A percentile compares a stretch with the other conserved stretches of the same genome.
Conservation (phyloP, 768 basidiomycete genomes). For the Kockovaella imperatae region DNA sequence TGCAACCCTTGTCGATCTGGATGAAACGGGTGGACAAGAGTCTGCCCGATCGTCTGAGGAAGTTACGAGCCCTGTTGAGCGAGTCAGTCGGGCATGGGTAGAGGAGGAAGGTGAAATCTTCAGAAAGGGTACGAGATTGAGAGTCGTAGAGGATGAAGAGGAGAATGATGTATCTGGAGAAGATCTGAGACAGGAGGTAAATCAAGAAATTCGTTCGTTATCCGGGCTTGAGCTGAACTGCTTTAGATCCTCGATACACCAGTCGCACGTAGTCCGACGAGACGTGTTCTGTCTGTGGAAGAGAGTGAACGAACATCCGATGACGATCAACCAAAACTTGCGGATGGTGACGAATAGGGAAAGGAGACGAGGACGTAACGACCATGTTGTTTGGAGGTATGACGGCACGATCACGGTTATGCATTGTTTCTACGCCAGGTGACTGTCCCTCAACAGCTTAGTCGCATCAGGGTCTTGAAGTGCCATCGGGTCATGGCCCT, state of each 20-base stretch:
- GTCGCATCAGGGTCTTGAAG: too few species aligned
- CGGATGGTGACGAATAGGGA: too few species aligned
- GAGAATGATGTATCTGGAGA: slow-evolving; percentile 63
- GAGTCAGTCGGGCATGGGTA: slow-evolving; percentile 55
- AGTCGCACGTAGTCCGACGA: slow-evolving; percentile 30
- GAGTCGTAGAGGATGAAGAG: slow-evolving; percentile 52
- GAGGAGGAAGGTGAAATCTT: slow-evolving; percentile 96
- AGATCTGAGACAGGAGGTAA: slow-evolving; percentile 59
- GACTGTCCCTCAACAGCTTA: too few species aligned
- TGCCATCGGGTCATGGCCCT: too few species aligned
- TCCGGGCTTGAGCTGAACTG: background rate
- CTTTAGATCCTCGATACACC: slow-evolving; percentile 33
- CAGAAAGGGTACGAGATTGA: slow-evolving; percentile 72
- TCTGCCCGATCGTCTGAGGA: slow-evolving; percentile 10
- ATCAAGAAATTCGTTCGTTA: slow-evolving; percentile 8
- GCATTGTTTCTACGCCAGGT: too few species aligned
- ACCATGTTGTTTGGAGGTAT: too few species aligned
- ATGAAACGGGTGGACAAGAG: background rate
- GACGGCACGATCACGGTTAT: too few species aligned
- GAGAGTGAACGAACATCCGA: too few species aligned
- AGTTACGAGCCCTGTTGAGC: slow-evolving; percentile 19
- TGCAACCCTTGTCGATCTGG: too few species aligned
- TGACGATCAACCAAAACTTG: too few species aligned
- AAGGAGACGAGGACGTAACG: too few species aligned
- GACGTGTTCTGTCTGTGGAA: slow-evolving; percentile 23